A percentile compares a stretch with the other conserved stretches of the same genome.
phyloP scores from a whole-genome alignment of 129 eudicot genomes.

The Flaveria robusta region DNA sequence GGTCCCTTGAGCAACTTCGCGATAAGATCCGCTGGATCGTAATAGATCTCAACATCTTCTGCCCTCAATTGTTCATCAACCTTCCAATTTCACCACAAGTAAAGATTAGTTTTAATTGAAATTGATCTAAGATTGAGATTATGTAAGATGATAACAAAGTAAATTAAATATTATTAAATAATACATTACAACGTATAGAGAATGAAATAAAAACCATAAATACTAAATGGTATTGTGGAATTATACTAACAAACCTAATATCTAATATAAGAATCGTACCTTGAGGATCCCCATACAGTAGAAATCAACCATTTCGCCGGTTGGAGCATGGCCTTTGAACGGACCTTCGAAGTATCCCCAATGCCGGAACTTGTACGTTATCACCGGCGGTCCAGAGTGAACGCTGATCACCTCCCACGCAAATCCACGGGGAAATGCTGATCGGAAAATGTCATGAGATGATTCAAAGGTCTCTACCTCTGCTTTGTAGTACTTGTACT shows the following conservation, averaged over 20 bases:
- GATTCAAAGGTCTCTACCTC: conserved; percentile 88
- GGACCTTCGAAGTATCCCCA: conserved; percentile 97
- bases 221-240: too few relatives aligned
- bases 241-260: too few relatives aligned
- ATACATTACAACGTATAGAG: too few relatives aligned
- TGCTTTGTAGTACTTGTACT: conserved; percentile 74
- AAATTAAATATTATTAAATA: too few relatives aligned
- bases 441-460: conserved; percentile 69
- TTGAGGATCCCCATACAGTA: conserved; percentile 78
- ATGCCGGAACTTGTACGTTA: conserved; percentile 81
- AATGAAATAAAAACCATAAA: too few relatives aligned
- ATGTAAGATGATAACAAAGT: too few relatives aligned
- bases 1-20: conserved; percentile 65
- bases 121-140: too few relatives aligned
- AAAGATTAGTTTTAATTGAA: neutral
- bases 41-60: conserved; percentile 83
- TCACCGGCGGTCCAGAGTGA: conserved; percentile 78
- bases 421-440: conserved; percentile 80
- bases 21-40: conserved; percentile 83
- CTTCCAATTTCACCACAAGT: conserved; percentile 35
- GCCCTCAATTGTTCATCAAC: conserved; percentile 76
- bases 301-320: conserved; percentile 78
- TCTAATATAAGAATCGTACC: conserved; percentile 36
- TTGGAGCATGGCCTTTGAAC: conserved; percentile 74
- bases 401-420: conserved; percentile 88